Evolutionary conservation across 768 basidiomycete species (phyloP), one percentile per base, ranked within the genome.

Genomic region (Pleurotus tuoliensis): DNA sequence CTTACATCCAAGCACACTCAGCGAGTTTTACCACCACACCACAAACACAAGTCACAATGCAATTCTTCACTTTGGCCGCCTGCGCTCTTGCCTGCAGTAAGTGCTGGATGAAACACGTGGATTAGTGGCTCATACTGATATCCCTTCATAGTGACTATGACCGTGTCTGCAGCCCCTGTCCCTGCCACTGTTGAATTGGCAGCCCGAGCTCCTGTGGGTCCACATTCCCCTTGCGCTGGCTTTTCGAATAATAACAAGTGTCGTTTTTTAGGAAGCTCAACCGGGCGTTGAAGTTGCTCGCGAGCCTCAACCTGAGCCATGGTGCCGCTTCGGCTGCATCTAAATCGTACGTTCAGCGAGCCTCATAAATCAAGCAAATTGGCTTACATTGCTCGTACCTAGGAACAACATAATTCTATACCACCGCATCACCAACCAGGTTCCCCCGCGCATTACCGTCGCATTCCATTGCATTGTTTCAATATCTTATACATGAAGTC

Each of bases 251-350:
- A 9, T 22, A 44, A 44, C 13, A 15, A 15, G 2, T 44, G 3
- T 44, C 13, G 11, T 16, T 22, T n/a, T 44, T 9, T 44, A 44
- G 41, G 41, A 44, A 44, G 41, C 41, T 6, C 34, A 53, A 24
- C 39, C 51, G 11, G 27, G 24, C 15, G 51, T 41, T 41, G 51
- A 39, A 41, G 51, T 53, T 12, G 51, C 51, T 41, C 51, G 51
- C 22, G 51, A 30, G 34, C 49, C 49, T 22, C n/a, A 39, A 25
- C 51, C 51, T n/a, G 51, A 53, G 51, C 51, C 51, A 13, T 53
- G 34, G 34, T 53, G 51, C 51, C 51, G 51, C 18, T 53, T 43
- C 24, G 51, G 51, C 9, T 53, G 51, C 39, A 53, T 53, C 20
- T 53, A 41, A 53, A 38, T 22, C 15, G 25, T 38, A 18, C 25